Evolutionary conservation across 2,329 filamentous ascomycete species (phyloP).

Genomic region (Colletotrichum tropicicola): DNA sequence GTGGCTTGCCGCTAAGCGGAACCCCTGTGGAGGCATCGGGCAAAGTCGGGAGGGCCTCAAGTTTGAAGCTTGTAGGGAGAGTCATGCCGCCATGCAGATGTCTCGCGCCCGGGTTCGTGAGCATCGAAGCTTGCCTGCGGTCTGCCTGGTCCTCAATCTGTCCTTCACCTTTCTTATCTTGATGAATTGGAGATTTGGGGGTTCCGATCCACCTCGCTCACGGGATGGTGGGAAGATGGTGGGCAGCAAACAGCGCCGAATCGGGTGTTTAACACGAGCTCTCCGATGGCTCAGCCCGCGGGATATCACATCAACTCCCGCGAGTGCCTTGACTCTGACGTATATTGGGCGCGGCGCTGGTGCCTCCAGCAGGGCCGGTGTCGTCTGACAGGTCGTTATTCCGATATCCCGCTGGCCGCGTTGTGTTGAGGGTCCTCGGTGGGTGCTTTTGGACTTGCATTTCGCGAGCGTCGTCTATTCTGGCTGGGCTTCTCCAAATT

Average conservation of each 20-base stretch:
- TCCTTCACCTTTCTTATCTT: constrained; percentile 5
- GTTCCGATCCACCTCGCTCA: constrained; percentile 4
- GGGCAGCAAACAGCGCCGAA: constrained; percentile 16
- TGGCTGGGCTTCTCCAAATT: constrained; percentile 12
- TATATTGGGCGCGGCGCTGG: not conserved
- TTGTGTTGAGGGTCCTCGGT: not conserved
- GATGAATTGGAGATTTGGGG: constrained; percentile 24
- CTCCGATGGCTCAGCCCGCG: not conserved
- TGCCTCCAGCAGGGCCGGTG: not conserved
- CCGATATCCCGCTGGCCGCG: constrained; percentile 1
- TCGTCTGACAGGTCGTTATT: not conserved
- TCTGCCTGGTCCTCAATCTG: not conserved
- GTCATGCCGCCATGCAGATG: constrained; percentile 24
- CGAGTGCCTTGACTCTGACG: constrained; percentile 2
- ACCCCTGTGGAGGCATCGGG: constrained; percentile 26
- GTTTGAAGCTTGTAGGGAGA: constrained; percentile 26
- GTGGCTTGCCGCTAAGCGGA: constrained; percentile 29
- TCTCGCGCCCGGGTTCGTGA: not conserved
- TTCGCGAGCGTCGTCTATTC: constrained; percentile 22
- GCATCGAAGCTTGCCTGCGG: not conserved
- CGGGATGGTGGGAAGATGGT: constrained; percentile 12
- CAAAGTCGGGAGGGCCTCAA: constrained; percentile 22
- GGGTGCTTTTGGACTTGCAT: not conserved
- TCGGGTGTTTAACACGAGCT: constrained; percentile 24
- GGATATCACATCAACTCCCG: constrained; percentile 1